phyloP scores from a whole-genome alignment of 2,329 filamentous ascomycete species.

The Aspergillus sp. region DNA sequence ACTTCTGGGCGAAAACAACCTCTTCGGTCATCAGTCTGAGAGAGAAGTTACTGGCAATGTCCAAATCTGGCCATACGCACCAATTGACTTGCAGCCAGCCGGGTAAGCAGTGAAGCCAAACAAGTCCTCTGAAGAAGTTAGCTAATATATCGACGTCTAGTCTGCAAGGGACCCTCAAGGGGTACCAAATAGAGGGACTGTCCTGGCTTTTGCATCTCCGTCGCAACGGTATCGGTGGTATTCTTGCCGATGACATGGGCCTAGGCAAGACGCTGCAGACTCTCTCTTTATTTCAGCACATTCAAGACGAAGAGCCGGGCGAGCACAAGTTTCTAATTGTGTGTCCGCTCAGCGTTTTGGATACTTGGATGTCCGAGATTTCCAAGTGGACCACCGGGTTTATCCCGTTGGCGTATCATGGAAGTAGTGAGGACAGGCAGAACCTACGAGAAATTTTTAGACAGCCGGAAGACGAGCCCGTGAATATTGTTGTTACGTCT shows the following conservation, averaged over 20 bases:
- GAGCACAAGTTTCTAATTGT: slow-evolving; percentile 39
- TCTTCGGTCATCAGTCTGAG: not conserved
- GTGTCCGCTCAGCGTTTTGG: slow-evolving; percentile 53
- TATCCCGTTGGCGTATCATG: slow-evolving; percentile 51
- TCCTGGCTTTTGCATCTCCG: slow-evolving; percentile 48
- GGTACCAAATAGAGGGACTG: slow-evolving; percentile 52
- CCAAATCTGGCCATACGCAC: not conserved
- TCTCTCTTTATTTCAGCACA: slow-evolving; percentile 47
- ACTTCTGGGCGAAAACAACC: not conserved
- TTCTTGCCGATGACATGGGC: slow-evolving; percentile 33
- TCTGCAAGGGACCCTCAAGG: slow-evolving; percentile 52
- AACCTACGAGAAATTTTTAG: slow-evolving; percentile 21
- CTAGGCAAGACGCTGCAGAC: slow-evolving; percentile 31
- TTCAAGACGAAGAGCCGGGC: slow-evolving; percentile 39
- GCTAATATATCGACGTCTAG: not conserved
- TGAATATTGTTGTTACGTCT: slow-evolving; percentile 47
- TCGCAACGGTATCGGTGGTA: slow-evolving; percentile 26
- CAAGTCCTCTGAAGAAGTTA: not conserved
- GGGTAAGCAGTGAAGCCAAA: not conserved
- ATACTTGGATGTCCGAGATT: slow-evolving; percentile 50
- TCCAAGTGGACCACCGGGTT: slow-evolving; percentile 48
- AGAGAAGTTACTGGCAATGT: not conserved
- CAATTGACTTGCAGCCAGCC: not conserved
- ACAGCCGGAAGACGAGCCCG: not conserved
- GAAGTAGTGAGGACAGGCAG: slow-evolving; percentile 42